These are phyloP conservation scores for Arabidopsis suecica DNA, from an alignment of 345 rosid genomes.

Conservation along the genomic window DNA sequence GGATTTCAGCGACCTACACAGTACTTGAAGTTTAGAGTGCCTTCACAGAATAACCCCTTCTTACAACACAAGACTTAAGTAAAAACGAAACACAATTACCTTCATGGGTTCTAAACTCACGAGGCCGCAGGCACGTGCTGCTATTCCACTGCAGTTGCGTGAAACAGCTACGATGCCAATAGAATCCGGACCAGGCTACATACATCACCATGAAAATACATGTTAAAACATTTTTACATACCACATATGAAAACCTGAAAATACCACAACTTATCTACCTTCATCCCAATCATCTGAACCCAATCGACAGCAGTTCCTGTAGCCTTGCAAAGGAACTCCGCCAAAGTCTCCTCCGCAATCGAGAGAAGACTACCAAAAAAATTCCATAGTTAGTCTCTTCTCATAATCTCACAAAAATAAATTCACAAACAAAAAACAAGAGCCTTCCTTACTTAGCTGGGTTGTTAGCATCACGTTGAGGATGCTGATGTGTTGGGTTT, in stretches of 20 bases:
- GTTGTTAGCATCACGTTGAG: conserved; percentile 92
- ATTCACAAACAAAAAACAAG: not conserved
- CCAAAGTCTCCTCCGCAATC: conserved; percentile 94
- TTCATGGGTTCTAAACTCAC: conserved; percentile 98
- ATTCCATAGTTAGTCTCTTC: not conserved
- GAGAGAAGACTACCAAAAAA: conserved; percentile 69
- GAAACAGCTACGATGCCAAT: conserved; percentile 99
- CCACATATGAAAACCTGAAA: not conserved
- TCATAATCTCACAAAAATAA: not conserved
- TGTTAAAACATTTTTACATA: not conserved
- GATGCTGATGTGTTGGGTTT: conserved; percentile 94
- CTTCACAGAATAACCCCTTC: not conserved
- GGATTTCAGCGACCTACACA: conserved; percentile 84
- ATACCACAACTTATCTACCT: conserved; percentile 52
- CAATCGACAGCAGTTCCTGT: conserved; percentile 99
- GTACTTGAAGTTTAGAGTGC: not conserved
- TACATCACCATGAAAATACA: conserved; percentile 21
- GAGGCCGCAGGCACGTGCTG: conserved; percentile 99
- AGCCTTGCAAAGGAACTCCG: conserved; percentile 71
- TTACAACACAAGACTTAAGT: not conserved
- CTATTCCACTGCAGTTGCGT: conserved; percentile 95
- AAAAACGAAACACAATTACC: conserved; percentile 50
- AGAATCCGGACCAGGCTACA: conserved; percentile 99
- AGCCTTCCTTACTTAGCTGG: conserved; percentile 82
- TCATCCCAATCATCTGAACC: conserved; percentile 99